Conservation (phyloP, 805 yeast genomes). For the Myxozyma geophila region DNA sequence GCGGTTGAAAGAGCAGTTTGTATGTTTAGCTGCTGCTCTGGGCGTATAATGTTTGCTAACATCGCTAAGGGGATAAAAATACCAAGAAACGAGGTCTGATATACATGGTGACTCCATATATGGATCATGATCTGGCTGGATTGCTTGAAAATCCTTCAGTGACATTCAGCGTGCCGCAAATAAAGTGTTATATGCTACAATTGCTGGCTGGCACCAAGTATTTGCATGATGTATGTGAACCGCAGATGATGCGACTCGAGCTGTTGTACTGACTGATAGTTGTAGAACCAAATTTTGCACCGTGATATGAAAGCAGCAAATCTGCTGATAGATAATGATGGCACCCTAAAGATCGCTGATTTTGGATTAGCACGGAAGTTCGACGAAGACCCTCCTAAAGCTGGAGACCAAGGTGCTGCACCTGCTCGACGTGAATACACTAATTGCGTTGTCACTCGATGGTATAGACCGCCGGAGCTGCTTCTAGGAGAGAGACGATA, state of each 20-base stretch:
- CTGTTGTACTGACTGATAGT: neutral
- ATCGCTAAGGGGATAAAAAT: conserved; percentile 39
- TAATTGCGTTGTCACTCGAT: conserved; percentile 86
- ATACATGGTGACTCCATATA: conserved; percentile 89
- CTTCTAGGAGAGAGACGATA: conserved; percentile 85
- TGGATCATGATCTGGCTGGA: conserved; percentile 91
- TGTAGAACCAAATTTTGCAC: conserved; percentile 59
- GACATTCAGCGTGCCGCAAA: conserved; percentile 63
- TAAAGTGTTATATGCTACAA: conserved; percentile 83
- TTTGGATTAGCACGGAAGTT: conserved; percentile 88
- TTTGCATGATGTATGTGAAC: conserved; percentile 56
- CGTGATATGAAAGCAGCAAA: conserved; percentile 96
- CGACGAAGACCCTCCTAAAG: conserved; percentile 63
- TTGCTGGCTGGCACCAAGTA: conserved; percentile 78
- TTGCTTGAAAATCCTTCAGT: conserved; percentile 78
- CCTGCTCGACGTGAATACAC: conserved; percentile 53
- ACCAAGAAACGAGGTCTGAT: conserved; percentile 50
- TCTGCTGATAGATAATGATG: conserved; percentile 75
- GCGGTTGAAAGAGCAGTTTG: conserved; percentile 54
- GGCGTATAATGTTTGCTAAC: neutral
- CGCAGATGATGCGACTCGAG: neutral
- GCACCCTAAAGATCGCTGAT: conserved; percentile 87
- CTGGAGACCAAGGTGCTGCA: conserved; percentile 53
- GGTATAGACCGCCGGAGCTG: conserved; percentile 97
- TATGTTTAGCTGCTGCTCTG: neutral